Conservation (phyloP, 192 early-diverging fungal genomes). For the Geranomyces michiganensis region DNA sequence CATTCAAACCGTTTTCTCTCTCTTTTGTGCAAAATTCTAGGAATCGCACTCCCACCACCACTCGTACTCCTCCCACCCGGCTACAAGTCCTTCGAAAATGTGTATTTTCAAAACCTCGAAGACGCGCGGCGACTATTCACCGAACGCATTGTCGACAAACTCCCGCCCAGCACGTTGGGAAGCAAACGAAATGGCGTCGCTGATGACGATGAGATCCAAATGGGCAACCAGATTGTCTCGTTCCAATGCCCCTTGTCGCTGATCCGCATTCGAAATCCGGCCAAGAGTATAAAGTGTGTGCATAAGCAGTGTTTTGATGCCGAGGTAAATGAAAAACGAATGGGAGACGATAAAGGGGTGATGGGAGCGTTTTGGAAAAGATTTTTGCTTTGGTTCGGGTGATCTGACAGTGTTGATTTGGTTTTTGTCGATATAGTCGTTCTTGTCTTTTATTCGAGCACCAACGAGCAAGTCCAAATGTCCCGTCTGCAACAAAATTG, state of each 20-base stretch:
- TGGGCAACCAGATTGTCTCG: slow-evolving; percentile 36
- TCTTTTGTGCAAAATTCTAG: background rate
- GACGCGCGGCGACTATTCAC: background rate
- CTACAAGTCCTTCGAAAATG: background rate
- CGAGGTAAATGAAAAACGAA: slow-evolving; percentile 14
- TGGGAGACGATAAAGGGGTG: background rate
- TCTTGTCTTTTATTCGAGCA: slow-evolving; percentile 18
- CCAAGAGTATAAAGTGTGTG: slow-evolving; percentile 33
- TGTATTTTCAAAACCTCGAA: background rate
- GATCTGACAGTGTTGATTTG: background rate
- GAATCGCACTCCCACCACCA: background rate
- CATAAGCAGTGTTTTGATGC: slow-evolving; percentile 44
- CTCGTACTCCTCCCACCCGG: background rate
- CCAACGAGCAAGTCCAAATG: slow-evolving; percentile 33
- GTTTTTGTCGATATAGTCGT: background rate
- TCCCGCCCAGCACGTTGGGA: background rate
- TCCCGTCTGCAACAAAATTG: slow-evolving; percentile 30
- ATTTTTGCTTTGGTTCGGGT: background rate
- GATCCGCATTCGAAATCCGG: slow-evolving; percentile 29
- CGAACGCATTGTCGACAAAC: background rate
- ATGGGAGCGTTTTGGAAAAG: background rate
- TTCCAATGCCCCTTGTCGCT: slow-evolving; percentile 43
- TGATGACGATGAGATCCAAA: slow-evolving; percentile 36
- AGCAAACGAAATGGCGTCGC: background rate
- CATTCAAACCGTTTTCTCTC: background rate